phyloP scores from a whole-genome alignment of 306 rosid genomes.

The Dalbergia oliveri region DNA sequence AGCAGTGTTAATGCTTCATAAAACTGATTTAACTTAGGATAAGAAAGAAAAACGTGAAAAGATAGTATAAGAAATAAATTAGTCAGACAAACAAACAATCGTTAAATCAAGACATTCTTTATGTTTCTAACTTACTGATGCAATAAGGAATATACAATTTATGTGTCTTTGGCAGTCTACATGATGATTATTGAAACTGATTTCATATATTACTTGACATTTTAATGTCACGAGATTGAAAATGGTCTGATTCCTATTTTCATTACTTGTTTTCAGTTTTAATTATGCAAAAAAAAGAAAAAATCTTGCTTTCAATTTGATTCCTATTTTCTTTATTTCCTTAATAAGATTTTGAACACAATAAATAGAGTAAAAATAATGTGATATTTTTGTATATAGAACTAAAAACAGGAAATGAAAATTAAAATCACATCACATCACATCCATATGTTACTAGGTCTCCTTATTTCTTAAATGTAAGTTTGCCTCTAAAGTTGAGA shows the following conservation, averaged over 20 bases:
- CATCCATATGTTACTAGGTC: neutral
- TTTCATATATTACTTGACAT: constrained; percentile 15
- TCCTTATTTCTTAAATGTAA: neutral
- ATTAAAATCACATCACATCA: neutral
- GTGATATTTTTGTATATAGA: no score
- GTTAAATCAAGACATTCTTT: constrained; percentile 59
- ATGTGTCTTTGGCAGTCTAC: constrained; percentile 12
- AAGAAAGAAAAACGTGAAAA: neutral
- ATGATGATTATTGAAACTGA: neutral
- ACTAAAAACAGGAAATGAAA: no score
- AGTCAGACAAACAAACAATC: constrained; percentile 49
- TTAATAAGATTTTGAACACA: no score
- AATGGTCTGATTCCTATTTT: no score
- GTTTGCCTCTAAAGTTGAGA: constrained; percentile 3
- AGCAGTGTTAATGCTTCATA: constrained; percentile 39
- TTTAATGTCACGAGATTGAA: neutral
- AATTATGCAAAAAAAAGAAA: no score
- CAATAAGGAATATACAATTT: constrained; percentile 41
- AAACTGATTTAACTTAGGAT: constrained; percentile 30
- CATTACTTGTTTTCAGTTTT: no score
- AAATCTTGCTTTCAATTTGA: no score
- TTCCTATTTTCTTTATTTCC: no score
- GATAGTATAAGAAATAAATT: constrained; percentile 12
- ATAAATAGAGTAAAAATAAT: no score
- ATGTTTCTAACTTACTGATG: constrained; percentile 44